phyloP scores from a whole-genome alignment of 768 basidiomycete genomes.

The Gyrodon lividus region DNA sequence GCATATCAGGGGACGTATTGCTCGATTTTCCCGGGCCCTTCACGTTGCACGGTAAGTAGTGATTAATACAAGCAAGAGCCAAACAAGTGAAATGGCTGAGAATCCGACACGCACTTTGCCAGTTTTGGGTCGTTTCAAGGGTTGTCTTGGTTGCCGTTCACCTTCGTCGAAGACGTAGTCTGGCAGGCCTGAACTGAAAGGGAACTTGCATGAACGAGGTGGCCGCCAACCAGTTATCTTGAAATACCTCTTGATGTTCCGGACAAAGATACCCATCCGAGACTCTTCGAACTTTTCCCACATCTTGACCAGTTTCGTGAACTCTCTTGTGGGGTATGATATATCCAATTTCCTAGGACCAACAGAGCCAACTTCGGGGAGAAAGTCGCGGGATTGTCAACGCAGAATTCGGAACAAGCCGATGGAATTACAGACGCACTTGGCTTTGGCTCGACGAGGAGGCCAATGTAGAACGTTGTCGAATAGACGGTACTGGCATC shows the following conservation, averaged over 20 bases:
- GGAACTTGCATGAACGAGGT: slow-evolving; percentile 19
- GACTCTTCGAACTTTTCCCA: slow-evolving; percentile 95
- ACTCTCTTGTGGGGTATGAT: slow-evolving; percentile 94
- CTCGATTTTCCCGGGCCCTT: slow-evolving; percentile 64
- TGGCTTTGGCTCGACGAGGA: slow-evolving; percentile 88
- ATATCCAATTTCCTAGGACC: slow-evolving; percentile 90
- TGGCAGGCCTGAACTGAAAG: slow-evolving; percentile 64
- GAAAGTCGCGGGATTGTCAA: slow-evolving; percentile 16
- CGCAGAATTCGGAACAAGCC: slow-evolving; percentile 8
- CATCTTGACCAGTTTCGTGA: slow-evolving; percentile 87
- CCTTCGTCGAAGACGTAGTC: slow-evolving; percentile 82
- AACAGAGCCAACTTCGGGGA: slow-evolving; percentile 60
- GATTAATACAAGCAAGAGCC: slow-evolving; percentile 14
- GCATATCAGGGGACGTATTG: slow-evolving; percentile 64
- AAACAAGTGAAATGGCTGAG: slow-evolving; percentile 10
- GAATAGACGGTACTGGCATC: slow-evolving; percentile 81
- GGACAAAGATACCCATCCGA: slow-evolving; percentile 91
- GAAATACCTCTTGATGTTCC: slow-evolving; percentile 84
- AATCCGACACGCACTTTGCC: slow-evolving; percentile 45
- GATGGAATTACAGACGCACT: slow-evolving; percentile 49
- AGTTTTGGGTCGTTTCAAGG: slow-evolving; percentile 72
- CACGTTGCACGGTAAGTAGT: slow-evolving; percentile 32
- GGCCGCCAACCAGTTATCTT: slow-evolving; percentile 14
- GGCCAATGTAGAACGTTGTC: slow-evolving; percentile 98
- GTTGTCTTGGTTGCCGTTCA: slow-evolving; percentile 70